These are phyloP conservation scores for Asterella californica DNA, from an alignment of 225 moss, liverwort and hornwort species.

Conservation along the genomic window DNA sequence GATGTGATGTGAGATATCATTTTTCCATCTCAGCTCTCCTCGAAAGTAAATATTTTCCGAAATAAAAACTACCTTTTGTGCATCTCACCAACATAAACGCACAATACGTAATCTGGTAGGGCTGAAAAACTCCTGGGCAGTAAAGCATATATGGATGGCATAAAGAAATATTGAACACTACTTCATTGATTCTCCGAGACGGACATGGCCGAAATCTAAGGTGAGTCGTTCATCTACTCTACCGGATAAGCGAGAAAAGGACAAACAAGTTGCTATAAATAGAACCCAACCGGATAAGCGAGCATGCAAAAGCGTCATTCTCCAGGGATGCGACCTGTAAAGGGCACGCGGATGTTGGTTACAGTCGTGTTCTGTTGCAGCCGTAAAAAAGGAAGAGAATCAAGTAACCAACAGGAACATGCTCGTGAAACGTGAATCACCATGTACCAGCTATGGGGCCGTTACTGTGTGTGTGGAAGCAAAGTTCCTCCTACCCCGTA, in stretches of 20 bases:
- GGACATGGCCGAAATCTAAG: constrained; percentile 1
- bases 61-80: too few relatives aligned
- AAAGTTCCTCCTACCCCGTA: neutral
- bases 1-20: too few relatives aligned
- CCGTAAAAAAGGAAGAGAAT: neutral
- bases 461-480: neutral
- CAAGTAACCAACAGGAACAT: neutral
- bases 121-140: too few relatives aligned
- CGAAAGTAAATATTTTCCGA: too few relatives aligned
- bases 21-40: too few relatives aligned
- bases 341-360: neutral
- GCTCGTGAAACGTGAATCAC: neutral
- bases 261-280: too few relatives aligned
- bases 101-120: too few relatives aligned
- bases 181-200: neutral
- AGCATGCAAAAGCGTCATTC: neutral
- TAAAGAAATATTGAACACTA: too few relatives aligned
- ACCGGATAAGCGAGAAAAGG: neutral
- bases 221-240: constrained; percentile 1
- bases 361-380: neutral
- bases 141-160: too few relatives aligned
- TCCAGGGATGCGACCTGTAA: neutral
- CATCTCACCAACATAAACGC: too few relatives aligned
- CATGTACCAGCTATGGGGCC: neutral
- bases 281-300: neutral